phyloP scores from a whole-genome alignment of 768 basidiomycete species.

The Piloderma croceum region DNA sequence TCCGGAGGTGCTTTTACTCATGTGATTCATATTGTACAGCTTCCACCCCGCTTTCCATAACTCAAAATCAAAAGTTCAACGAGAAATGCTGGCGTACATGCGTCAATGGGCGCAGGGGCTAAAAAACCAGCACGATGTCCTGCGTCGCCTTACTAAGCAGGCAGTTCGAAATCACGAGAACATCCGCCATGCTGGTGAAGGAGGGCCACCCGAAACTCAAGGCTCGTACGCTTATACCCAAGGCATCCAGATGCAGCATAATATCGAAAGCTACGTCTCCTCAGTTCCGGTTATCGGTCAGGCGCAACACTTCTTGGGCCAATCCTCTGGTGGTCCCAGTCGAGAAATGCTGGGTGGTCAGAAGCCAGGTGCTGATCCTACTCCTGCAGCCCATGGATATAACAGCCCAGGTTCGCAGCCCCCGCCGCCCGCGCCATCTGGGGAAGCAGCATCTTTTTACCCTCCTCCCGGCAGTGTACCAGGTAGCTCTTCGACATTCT shows the following conservation, averaged over 20 bases:
- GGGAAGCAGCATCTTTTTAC: no score
- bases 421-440: no score
- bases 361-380: no score
- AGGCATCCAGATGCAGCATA: slow-evolving; percentile 44
- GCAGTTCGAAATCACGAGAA: slow-evolving; percentile 71
- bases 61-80: slow-evolving; percentile 56
- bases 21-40: slow-evolving; percentile 27
- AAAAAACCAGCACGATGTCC: slow-evolving; percentile 40
- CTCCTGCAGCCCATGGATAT: no score
- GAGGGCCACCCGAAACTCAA: slow-evolving; percentile 39
- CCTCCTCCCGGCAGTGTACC: no score
- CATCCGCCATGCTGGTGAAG: slow-evolving; percentile 51
- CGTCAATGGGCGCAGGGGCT: slow-evolving; percentile 52
- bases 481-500: no score
- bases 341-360: no score
- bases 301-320: slow-evolving; percentile 35
- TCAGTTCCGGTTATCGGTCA: slow-evolving; percentile 43
- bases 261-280: slow-evolving; percentile 40
- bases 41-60: slow-evolving; percentile 85
- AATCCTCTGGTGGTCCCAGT: slow-evolving; percentile 19
- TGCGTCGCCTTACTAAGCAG: slow-evolving; percentile 58
- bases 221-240: slow-evolving; percentile 45
- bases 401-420: no score
- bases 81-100: slow-evolving; percentile 72
- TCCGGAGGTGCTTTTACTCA: neutral